Conservation (phyloP, 2,329 filamentous ascomycete genomes). For the Diaporthe vaccinii region DNA sequence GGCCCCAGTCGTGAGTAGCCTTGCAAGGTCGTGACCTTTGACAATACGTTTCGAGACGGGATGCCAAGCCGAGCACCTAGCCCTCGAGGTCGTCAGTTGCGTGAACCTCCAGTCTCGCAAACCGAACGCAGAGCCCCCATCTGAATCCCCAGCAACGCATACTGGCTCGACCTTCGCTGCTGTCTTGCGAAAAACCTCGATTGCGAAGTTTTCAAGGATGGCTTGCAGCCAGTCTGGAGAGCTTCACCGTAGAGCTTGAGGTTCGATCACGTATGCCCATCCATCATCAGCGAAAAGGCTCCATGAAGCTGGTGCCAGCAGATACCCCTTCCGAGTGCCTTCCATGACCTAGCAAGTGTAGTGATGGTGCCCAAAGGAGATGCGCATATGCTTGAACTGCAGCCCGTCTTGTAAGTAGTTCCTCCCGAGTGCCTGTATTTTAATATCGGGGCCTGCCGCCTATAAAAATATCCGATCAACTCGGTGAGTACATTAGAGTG, state of each 20-base stretch:
- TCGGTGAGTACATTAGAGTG: background rate
- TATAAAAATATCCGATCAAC: background rate
- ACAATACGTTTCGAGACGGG: background rate
- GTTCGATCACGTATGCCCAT: background rate
- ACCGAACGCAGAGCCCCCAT: background rate
- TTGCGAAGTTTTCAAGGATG: background rate
- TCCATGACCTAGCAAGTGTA: background rate
- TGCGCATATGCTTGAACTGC: background rate
- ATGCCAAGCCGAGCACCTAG: background rate
- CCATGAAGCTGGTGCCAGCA: background rate
- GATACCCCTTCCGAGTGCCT: background rate
- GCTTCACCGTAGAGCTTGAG: background rate
- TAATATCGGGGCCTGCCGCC: no score
- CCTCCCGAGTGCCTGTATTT: background rate
- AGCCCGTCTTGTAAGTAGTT: background rate
- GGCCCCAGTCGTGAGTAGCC: background rate
- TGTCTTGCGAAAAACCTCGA: background rate
- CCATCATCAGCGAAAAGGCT: background rate
- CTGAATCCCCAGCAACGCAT: background rate
- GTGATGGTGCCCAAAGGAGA: background rate
- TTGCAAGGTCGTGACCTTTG: conserved; percentile 9
- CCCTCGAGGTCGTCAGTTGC: background rate
- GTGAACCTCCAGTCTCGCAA: background rate
- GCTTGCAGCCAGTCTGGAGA: background rate
- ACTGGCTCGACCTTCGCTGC: background rate